Conservation (phyloP, 768 basidiomycete species). For the Coprinopsis sp. region DNA sequence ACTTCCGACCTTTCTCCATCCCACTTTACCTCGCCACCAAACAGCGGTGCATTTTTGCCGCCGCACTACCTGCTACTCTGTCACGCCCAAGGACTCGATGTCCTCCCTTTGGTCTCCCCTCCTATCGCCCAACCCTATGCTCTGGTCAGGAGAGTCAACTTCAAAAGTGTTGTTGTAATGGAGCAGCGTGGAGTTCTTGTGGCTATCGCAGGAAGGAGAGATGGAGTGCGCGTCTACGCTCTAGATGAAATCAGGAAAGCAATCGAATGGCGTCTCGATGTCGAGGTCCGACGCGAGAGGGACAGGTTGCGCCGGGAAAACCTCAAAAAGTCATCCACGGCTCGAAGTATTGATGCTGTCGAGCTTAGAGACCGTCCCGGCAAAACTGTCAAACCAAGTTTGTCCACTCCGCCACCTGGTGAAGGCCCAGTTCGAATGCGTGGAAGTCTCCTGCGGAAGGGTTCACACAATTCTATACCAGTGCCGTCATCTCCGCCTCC, state of each 20-base stretch:
- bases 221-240: conserved; percentile 85
- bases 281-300: conserved; percentile 69
- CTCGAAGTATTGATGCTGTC: conserved; percentile 28
- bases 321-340: conserved; percentile 44
- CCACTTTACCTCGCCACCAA: conserved; percentile 73
- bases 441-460: conserved; percentile 33
- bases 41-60: conserved; percentile 72
- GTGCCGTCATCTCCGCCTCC: conserved; percentile 31
- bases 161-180: conserved; percentile 89
- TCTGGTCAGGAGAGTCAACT: conserved; percentile 73
- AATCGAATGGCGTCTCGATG: conserved; percentile 84
- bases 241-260: conserved; percentile 82
- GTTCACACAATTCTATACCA: conserved; percentile 32
- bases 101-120: conserved; percentile 72
- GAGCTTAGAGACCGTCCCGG: conserved; percentile 40
- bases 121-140: conserved; percentile 76
- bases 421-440: conserved; percentile 25
- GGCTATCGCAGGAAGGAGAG: conserved; percentile 80
- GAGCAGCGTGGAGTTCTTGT: conserved; percentile 89
- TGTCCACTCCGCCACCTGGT: conserved; percentile 45
- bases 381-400: conserved; percentile 42
- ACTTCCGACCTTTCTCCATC: conserved; percentile 68
- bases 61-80: conserved; percentile 83
- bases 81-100: conserved; percentile 82
- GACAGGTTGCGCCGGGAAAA: conserved; percentile 68